These are phyloP conservation scores for Jimgerdemannia flammicorona DNA, from an alignment of 192 early-diverging fungal genomes.

Conservation along the genomic window DNA sequence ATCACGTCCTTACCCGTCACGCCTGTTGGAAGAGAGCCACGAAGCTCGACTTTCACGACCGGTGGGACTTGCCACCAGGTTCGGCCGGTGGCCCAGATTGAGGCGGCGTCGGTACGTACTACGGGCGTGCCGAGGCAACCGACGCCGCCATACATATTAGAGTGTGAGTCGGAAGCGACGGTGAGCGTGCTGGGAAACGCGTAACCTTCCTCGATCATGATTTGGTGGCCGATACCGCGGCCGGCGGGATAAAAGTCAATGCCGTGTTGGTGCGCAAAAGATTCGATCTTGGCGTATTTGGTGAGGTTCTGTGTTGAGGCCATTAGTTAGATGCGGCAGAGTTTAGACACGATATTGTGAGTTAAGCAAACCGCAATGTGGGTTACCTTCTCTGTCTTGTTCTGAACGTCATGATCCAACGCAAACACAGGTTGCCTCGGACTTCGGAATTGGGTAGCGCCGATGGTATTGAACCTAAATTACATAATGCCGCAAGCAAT, in stretches of 20 bases:
- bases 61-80: conserved; percentile 99
- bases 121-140: conserved; percentile 94
- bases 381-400: conserved; percentile 75
- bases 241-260: conserved; percentile 95
- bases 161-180: conserved; percentile 98
- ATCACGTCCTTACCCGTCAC: conserved; percentile 98
- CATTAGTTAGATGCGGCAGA: no score
- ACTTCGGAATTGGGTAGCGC: conserved; percentile 77
- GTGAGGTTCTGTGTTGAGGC: conserved; percentile 58
- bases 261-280: conserved; percentile 75
- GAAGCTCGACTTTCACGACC: conserved; percentile 86
- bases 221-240: conserved; percentile 96
- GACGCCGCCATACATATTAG: conserved; percentile 99
- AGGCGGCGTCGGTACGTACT: conserved; percentile 96
- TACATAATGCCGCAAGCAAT: background rate
- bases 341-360: background rate
- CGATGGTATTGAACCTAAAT: conserved; percentile 82
- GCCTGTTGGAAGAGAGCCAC: conserved; percentile 70
- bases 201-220: conserved; percentile 97
- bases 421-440: conserved; percentile 89
- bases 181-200: conserved; percentile 91
- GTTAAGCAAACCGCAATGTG: background rate
- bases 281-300: conserved; percentile 85
- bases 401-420: conserved; percentile 98
- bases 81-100: conserved; percentile 95